phyloP scores from a whole-genome alignment of 805 yeast species.

The Saturnispora mendoncae region DNA sequence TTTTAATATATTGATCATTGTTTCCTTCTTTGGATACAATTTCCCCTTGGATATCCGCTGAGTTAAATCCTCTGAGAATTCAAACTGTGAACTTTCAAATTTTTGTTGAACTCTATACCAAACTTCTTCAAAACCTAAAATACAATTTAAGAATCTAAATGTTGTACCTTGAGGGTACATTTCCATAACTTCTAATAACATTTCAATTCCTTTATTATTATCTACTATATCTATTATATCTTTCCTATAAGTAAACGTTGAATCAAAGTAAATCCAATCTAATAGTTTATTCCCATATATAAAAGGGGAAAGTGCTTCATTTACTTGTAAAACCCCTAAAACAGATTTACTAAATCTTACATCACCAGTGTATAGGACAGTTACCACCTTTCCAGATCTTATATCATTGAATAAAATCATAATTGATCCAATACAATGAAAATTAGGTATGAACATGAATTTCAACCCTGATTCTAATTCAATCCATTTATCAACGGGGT shows the following conservation, averaged over 20 bases:
- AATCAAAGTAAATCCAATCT: conserved; percentile 16
- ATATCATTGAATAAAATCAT: conserved; percentile 12
- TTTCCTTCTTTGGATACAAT: not conserved
- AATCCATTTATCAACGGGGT: conserved; percentile 1
- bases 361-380: conserved; percentile 17
- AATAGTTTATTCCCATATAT: conserved; percentile 7
- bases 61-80: not conserved
- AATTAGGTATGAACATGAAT: conserved; percentile 16
- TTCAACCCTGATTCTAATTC: conserved; percentile 4
- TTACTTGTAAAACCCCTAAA: conserved; percentile 6
- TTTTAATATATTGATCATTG: conserved; percentile 1
- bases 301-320: conserved; percentile 7
- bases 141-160: conserved; percentile 12
- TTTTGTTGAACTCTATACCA: conserved; percentile 12
- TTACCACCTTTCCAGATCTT: not conserved
- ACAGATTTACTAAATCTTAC: conserved; percentile 13
- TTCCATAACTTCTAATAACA: conserved; percentile 8
- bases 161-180: conserved; percentile 15
- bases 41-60: not conserved
- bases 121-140: conserved; percentile 19
- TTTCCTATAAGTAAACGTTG: conserved; percentile 16
- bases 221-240: conserved; percentile 14
- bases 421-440: conserved; percentile 18
- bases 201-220: conserved; percentile 12
- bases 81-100: conserved; percentile 5